Percentiles rank a stretch among this genome's conserved stretches.
phyloP scores from a whole-genome alignment of 1,284 basidiomycete genomes.

The Schizopora paradoxa region DNA sequence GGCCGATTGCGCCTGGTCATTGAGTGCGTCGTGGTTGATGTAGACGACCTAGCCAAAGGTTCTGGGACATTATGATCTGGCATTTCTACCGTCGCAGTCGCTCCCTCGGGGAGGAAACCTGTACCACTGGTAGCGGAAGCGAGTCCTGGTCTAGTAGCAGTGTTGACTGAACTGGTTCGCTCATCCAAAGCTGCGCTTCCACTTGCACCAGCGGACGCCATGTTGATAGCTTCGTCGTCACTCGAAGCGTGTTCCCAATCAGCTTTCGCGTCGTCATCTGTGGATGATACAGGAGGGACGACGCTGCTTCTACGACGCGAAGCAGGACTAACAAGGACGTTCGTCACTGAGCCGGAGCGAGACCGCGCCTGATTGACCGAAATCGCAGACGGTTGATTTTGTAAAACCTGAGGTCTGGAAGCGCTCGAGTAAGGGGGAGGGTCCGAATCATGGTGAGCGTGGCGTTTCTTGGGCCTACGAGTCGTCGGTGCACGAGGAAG shows the following conservation, averaged over 20 bases:
- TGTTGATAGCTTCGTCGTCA: constrained; percentile 78
- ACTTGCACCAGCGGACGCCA: constrained; percentile 70
- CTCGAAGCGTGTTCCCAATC: constrained; percentile 58
- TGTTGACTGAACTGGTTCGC: constrained; percentile 62
- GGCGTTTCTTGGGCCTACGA: constrained; percentile 13
- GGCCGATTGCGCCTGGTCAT: constrained; percentile 16
- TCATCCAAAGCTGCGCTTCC: constrained; percentile 77
- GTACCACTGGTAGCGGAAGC: background rate
- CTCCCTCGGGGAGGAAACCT: background rate
- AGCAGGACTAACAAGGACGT: constrained; percentile 47
- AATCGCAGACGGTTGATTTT: constrained; percentile 22
- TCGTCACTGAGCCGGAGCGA: constrained; percentile 52
- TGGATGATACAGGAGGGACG: constrained; percentile 20
- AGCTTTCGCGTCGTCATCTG: constrained; percentile 48
- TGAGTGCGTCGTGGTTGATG: constrained; percentile 1
- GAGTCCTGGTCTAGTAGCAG: constrained; percentile 26
- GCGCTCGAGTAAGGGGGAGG: constrained; percentile 49
- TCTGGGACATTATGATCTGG: constrained; percentile 6
- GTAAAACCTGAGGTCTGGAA: constrained; percentile 15
- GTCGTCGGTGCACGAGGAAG: constrained; percentile 20
- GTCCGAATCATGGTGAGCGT: constrained; percentile 6
- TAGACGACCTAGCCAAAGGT: constrained; percentile 5
- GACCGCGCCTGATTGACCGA: constrained; percentile 33
- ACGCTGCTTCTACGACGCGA: constrained; percentile 28
- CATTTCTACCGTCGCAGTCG: constrained; percentile 4